phyloP scores from a whole-genome alignment of 352 stramenopile species.

The Phytophthora vignae region DNA sequence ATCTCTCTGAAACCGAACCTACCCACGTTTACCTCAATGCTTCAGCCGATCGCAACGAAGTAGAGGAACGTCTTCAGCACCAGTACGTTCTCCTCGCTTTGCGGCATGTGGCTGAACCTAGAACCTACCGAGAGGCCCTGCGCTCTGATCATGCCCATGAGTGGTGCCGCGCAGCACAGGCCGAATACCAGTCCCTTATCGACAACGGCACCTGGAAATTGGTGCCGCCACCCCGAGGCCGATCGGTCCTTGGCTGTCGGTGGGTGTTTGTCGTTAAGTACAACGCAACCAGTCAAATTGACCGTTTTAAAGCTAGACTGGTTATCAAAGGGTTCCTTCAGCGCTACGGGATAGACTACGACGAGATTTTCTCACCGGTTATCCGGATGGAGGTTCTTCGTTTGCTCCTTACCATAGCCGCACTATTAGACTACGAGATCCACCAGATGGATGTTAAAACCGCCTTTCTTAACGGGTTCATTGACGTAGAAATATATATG shows the following conservation, averaged over 20 bases:
- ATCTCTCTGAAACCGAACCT: not conserved
- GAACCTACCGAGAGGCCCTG: slow-evolving; percentile 1
- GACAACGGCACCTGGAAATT: not conserved
- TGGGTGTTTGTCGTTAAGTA: slow-evolving; percentile 1
- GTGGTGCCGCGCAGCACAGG: not conserved
- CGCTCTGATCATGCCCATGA: not conserved
- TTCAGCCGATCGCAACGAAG: not conserved
- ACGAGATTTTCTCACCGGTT: not conserved
- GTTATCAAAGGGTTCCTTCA: not conserved
- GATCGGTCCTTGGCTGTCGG: not conserved
- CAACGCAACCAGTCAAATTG: not conserved
- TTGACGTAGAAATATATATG: not conserved
- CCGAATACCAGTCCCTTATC: not conserved
- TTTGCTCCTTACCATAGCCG: not conserved
- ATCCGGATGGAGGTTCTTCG: not conserved
- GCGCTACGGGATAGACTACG: not conserved
- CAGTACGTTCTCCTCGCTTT: slow-evolving; percentile 1
- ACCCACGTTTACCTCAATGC: not conserved
- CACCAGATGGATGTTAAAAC: not conserved
- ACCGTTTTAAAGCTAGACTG: slow-evolving; percentile 1
- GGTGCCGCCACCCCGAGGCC: not conserved
- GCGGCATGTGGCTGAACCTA: slow-evolving; percentile 1
- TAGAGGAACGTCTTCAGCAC: not conserved
- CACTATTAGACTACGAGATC: slow-evolving; percentile 1
- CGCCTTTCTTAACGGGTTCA: not conserved